phyloP scores from a whole-genome alignment of 352 stramenopile genomes.

The Phytophthora podocarpi region DNA sequence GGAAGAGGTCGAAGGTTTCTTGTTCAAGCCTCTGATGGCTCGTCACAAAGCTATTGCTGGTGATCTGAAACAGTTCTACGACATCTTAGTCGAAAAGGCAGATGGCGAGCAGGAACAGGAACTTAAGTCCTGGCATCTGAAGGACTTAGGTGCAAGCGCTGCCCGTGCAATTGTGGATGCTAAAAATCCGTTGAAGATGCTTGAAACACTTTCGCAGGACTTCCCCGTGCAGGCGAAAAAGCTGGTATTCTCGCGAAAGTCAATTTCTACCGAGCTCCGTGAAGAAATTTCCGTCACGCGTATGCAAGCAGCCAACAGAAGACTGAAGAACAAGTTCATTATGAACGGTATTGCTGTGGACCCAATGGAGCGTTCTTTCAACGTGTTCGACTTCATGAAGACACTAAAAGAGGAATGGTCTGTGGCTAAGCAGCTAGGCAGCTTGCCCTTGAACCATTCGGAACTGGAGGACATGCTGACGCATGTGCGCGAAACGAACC shows the following conservation, averaged over 20 bases:
- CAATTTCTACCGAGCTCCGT: conserved; percentile 52
- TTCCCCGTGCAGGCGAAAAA: conserved; percentile 89
- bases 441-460: conserved; percentile 46
- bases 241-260: conserved; percentile 70
- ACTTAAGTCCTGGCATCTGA: conserved; percentile 89
- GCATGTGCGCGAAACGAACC: conserved; percentile 58
- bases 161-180: conserved; percentile 70
- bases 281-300: conserved; percentile 46
- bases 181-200: conserved; percentile 75
- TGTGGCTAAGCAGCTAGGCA: conserved; percentile 66
- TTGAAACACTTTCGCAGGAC: conserved; percentile 87
- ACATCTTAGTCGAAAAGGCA: conserved; percentile 57
- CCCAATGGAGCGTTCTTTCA: conserved; percentile 87
- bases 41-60: conserved; percentile 47
- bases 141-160: conserved; percentile 88
- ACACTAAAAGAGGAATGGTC: conserved; percentile 81
- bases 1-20: conserved; percentile 71
- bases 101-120: conserved; percentile 40
- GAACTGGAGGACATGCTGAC: conserved; percentile 67
- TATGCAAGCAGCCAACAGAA: conserved; percentile 32
- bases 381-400: conserved; percentile 91
- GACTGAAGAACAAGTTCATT: conserved; percentile 76
- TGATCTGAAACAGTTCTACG: conserved; percentile 59
- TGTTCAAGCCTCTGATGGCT: conserved; percentile 63
- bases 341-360: conserved; percentile 89